Evolutionary conservation across 177 flowering plant genomes (phyloP), one percentile per base, ranked within the genome.

Genomic region (Vitis hybrid): DNA sequence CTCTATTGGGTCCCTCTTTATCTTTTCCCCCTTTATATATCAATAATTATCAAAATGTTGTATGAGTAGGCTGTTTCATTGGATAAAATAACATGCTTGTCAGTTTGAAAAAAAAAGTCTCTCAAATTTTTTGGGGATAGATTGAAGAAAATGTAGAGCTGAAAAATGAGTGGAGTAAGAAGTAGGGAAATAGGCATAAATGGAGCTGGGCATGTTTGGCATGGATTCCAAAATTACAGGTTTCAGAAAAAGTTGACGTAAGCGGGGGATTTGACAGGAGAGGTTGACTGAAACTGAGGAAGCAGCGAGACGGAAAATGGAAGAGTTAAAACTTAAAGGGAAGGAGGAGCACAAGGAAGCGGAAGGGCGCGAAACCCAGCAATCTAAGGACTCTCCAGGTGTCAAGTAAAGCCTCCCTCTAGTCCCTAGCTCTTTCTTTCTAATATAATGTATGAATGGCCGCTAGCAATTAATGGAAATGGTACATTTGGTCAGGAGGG

Each of bases 221-320:
- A 65, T 8, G 66, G 22, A 45, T n/a, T 13, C 19, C 11, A 26
- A 16, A 6, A 6, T 49, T 15, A 11, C 3, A 29, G 9, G 2
- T 1, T 19, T 10, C n/a, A 50, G 59, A 3, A n/a, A 15, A 26
- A 18, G 19, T 22, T 54, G 50, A 26, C 3, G 6, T 14, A 2
- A 5, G 19, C n/a, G 49, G 29, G 26, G 39, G 18, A 10, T 53
- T 54, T 65, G 65, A 59, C 75, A 91, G 94, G 92, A 80, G 56
- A 82, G 77, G 54, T 12, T 76, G 68, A 68, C 72, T 2, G 86
- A 76, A 50, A 50, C 80, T 0, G 87, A 80, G 67, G 90, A 82
- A 15, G 82, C 59, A 29, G 79, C 90, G 1, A 78, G 90, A 39
- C 72, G 68, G 69, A 87, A 79, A 68, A 79, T 87, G 85, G 86